These are phyloP conservation scores for Phytophthora quininea DNA, from an alignment of 352 stramenopile species.

Conservation along the genomic window DNA sequence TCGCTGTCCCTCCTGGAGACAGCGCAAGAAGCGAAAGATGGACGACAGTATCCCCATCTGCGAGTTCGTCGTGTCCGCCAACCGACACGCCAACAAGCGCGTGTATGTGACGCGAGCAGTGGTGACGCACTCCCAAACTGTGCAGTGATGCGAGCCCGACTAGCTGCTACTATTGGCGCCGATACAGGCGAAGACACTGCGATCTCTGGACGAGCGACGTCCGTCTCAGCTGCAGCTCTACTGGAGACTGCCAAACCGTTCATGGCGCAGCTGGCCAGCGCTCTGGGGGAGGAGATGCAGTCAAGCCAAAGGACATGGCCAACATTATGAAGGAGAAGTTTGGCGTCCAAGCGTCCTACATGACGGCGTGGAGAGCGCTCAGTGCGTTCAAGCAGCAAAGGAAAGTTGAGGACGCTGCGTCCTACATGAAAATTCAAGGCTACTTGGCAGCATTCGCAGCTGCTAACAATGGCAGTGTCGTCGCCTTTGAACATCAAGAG, in stretches of 20 bases:
- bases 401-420: constrained; percentile 67
- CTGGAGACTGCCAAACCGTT: constrained; percentile 80
- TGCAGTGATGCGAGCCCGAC: constrained; percentile 49
- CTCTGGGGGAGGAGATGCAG: constrained; percentile 45
- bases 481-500: constrained; percentile 65
- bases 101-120: constrained; percentile 76
- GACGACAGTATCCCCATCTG: constrained; percentile 29
- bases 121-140: constrained; percentile 55
- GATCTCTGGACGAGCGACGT: constrained; percentile 16
- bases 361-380: constrained; percentile 80
- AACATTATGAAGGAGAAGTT: constrained; percentile 88
- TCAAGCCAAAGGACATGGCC: constrained; percentile 80
- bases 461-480: constrained; percentile 62
- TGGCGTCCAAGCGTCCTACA: constrained; percentile 76
- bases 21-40: constrained; percentile 54
- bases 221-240: constrained; percentile 67
- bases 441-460: constrained; percentile 70
- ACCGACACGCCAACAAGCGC: constrained; percentile 75
- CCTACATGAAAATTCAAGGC: constrained; percentile 69
- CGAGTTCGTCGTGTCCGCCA: constrained; percentile 78
- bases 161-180: constrained; percentile 30
- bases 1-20: constrained; percentile 78
- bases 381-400: constrained; percentile 73
- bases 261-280: constrained; percentile 47
- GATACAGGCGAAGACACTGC: constrained; percentile 2